phyloP scores from a whole-genome alignment of 78 protist species.

The Mantamonas sphyraenae region DNA sequence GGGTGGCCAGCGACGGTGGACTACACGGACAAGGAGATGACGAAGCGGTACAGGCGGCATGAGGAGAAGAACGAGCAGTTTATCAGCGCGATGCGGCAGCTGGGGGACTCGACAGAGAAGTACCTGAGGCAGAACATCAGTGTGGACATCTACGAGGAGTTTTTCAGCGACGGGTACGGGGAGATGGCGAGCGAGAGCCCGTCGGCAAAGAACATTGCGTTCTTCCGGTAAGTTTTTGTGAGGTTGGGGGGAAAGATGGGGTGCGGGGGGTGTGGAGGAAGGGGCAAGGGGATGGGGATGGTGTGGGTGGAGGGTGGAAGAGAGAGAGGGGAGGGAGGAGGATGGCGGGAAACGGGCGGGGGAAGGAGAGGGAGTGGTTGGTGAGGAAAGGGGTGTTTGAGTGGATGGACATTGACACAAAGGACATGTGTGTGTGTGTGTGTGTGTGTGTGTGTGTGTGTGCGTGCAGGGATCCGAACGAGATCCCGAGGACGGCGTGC shows the following conservation, averaged over 20 bases:
- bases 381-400: too few species aligned
- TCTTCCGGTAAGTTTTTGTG: constrained; percentile 25
- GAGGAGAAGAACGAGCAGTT: constrained; percentile 45
- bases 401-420: background rate
- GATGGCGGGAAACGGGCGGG: too few species aligned
- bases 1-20: constrained; percentile 74
- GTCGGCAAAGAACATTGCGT: constrained; percentile 45
- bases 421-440: background rate
- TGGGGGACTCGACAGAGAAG: constrained; percentile 21
- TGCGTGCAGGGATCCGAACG: constrained; percentile 33
- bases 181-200: constrained; percentile 56
- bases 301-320: background rate
- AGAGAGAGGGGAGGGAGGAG: background rate
- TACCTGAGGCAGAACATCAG: constrained; percentile 48
- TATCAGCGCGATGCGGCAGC: background rate
- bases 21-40: constrained; percentile 26
- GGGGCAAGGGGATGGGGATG: too few species aligned
- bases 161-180: constrained; percentile 21
- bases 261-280: background rate
- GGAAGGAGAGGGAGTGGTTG: too few species aligned
- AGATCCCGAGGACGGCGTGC: constrained; percentile 37
- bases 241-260: background rate
- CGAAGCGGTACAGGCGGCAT: constrained; percentile 30
- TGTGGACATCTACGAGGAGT: constrained; percentile 61
- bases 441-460: background rate